A percentile compares a stretch with the other conserved stretches of the same genome.
These are phyloP conservation scores for Podaxis mareebaensis DNA, from an alignment of 768 basidiomycete genomes.

Conservation along the genomic window DNA sequence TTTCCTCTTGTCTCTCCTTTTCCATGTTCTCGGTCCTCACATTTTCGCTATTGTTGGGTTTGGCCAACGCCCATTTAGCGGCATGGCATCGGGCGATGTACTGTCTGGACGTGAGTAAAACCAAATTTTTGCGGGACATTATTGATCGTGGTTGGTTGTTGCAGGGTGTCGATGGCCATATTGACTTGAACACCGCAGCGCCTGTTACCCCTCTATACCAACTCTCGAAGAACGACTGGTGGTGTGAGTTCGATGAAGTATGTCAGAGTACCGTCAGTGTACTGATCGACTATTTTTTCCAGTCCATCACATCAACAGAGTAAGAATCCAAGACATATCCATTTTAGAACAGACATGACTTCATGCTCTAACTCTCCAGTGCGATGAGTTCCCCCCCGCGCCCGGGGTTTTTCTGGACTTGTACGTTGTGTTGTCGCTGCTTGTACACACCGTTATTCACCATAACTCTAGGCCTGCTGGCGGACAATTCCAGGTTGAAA, in stretches of 20 bases:
- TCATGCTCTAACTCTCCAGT: slow-evolving; percentile 26
- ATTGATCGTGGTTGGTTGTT: not conserved
- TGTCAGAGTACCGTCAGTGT: not conserved
- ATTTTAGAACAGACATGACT: not conserved
- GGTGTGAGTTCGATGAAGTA: slow-evolving; percentile 35
- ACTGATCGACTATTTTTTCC: slow-evolving; percentile 8
- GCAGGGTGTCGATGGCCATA: slow-evolving; percentile 30
- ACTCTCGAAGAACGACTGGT: slow-evolving; percentile 41
- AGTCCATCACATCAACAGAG: slow-evolving; percentile 39
- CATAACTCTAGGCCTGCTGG: slow-evolving; percentile 43
- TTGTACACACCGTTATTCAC: not conserved
- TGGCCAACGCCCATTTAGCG: slow-evolving; percentile 41
- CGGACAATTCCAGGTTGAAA: slow-evolving; percentile 46
- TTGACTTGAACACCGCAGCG: slow-evolving; percentile 39
- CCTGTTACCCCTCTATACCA: slow-evolving; percentile 46
- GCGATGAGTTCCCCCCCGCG: slow-evolving; percentile 43
- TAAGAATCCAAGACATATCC: slow-evolving; percentile 21
- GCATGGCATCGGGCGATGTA: slow-evolving; percentile 47
- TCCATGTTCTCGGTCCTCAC: not conserved
- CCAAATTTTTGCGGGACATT: not conserved
- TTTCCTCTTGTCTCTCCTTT: slow-evolving; percentile 5
- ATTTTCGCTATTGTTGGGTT: not conserved
- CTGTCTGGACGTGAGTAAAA: slow-evolving; percentile 40
- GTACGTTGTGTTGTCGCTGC: slow-evolving; percentile 27
- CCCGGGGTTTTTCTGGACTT: slow-evolving; percentile 42